Percentiles rank a stretch among this genome's conserved stretches.
These are phyloP conservation scores for Sporothrix dimorphospora DNA, from an alignment of 2,329 filamentous ascomycete species.

Conservation along the genomic window DNA sequence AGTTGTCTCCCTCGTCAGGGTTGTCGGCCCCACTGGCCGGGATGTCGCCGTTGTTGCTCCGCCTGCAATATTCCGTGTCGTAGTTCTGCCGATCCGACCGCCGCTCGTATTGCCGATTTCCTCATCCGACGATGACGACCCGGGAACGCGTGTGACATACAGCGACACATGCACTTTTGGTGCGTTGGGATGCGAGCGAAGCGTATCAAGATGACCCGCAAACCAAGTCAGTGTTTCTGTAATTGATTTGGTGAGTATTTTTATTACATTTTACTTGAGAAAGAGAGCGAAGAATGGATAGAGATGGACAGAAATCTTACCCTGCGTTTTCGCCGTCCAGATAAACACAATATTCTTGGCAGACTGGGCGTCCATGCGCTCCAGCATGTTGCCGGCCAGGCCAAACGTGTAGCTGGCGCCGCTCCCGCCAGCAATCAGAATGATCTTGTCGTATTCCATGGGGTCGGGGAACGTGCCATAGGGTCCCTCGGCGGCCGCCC, in stretches of 20 bases:
- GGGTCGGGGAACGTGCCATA: constrained; percentile 61
- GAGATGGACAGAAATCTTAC: constrained; percentile 40
- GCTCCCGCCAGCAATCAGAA: constrained; percentile 64
- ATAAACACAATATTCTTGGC: constrained; percentile 51
- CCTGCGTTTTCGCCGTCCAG: constrained; percentile 52
- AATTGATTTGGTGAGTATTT: not conserved
- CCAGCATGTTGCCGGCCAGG: constrained; percentile 51
- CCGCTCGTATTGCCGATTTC: constrained; percentile 27
- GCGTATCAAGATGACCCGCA: constrained; percentile 44
- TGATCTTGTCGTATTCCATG: constrained; percentile 55
- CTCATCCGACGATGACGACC: constrained; percentile 28
- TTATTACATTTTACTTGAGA: not conserved
- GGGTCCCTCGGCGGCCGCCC: constrained; percentile 60
- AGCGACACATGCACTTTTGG: constrained; percentile 45
- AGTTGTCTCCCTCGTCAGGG: not conserved
- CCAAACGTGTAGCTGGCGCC: constrained; percentile 63
- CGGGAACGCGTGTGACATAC: constrained; percentile 42
- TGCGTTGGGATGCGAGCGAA: constrained; percentile 46
- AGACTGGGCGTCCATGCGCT: constrained; percentile 45
- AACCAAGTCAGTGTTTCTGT: constrained; percentile 45
- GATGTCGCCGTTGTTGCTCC: not conserved
- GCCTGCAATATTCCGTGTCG: not conserved
- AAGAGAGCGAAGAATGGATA: not conserved
- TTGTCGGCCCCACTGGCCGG: not conserved
- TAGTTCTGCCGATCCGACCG: not conserved